Base-by-base conservation (phyloP, 2,329 filamentous ascomycete species). In the Alternaria solani region DNA sequence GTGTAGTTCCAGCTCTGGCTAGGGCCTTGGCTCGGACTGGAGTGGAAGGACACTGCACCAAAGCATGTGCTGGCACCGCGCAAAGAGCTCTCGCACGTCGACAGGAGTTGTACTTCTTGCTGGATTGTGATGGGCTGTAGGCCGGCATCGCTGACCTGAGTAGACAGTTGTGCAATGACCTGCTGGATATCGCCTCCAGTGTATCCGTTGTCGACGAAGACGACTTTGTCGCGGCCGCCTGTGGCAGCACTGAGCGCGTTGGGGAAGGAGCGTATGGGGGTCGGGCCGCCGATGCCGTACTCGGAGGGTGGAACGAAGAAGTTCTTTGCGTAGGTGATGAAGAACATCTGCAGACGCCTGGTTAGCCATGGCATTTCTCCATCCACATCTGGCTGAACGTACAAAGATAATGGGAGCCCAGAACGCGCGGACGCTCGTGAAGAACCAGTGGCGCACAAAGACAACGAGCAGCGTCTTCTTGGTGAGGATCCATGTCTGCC, bases 1-100 rank as follows among this genome's bases (percentile, higher is more conserved):
- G 92, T 94, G 74, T 97, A 97, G 78, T 95, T 96, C 94, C 94
- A 97, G 44, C 86, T 78, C 2, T 85, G 85, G 7, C 84, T 85
- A 1, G 75, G 64, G 9, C 92, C 92, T 79, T 95, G 89, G 1
- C 79, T 84, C 0, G 93, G 92, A 5, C 92, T 96, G 0, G 89
- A 89, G 55, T 88, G 83, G 80, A 96, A 94, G 5, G 90, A 87
- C 1, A 91, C 86, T 8, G 90, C 92, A 18, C 87, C 90, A 72
- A 89, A 93, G 76, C 92, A 95, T 1, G 78, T 81, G 12, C 90
- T 90, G 1, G 91, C 88, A 18, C 91, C 91, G 28, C 82, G 73
- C 61, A 84, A 71, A 1, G 81, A 81, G 62, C 81, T 81, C 28
- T 84, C 85, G 73, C 92, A 96, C 25, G 85, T 81, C 26, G 83